Evolutionary conservation across 805 yeast species (phyloP), one percentile per base, ranked within the genome.

Genomic region (Wickerhamiella allomyrinae): DNA sequence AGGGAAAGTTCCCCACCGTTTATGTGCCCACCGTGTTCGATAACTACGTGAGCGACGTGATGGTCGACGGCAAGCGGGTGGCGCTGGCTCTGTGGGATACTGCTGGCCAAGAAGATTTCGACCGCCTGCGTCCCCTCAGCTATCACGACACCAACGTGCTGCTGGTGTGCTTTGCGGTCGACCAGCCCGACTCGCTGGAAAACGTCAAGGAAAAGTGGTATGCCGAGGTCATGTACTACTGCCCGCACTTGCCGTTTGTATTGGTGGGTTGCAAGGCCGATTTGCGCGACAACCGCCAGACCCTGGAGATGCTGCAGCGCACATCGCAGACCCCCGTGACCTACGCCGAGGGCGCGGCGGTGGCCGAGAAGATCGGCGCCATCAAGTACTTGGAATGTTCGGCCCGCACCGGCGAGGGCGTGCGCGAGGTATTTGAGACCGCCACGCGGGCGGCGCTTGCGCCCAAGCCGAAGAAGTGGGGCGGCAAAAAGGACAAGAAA

Each of bases 31-130:
- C 95, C 20, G 97, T 89, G 47, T 89, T 89, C 58, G 97, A 89
- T 63, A 91, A 87, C 70, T 91, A 89, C 64, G 96, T 89, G 55
- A 94, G 96, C 37, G 95, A 86, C 62, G 96, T 89, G 45, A 95
- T 77, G 58, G 79, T 80, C 45, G 89, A 81, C 56, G 93, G 94
- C 40, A 81, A 89, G 65, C 75, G 82, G 60, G 96, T 89, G 45
- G 95, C 87, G 62, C 70, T 86, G 63, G 94, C 95, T 7, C 70
- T 86, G 52, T 86, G 95, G 95, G 95, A 86, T 85, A 86, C 95
- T 53, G 95, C 96, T 43, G 96, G 96, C 51, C 96, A 86, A 74
- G 96, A 86, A 70, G 96, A 87, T 69, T 86, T 86, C 61, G 95
- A 85, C 64, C 81, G 95, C 65, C 70, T 84, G 54, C 79, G 94